Percentiles rank a stretch among this genome's conserved stretches.
Evolutionary conservation across 1,284 basidiomycete genomes (phyloP).

Genomic region (Meripilus lineatus): DNA sequence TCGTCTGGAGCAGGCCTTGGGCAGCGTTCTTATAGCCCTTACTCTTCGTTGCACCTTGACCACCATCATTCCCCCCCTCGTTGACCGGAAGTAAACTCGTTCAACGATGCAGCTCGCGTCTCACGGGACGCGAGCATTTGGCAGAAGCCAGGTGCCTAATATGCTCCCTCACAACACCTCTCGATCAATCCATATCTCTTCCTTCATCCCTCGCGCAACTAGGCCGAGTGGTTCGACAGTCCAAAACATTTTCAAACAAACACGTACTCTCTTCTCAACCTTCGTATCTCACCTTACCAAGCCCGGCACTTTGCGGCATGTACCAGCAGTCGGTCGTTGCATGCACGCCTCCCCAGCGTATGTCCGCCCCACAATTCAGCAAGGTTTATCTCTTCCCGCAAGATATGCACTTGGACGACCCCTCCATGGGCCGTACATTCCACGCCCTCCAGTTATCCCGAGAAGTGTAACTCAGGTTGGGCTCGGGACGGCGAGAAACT

Average conservation of each 20-base stretch:
- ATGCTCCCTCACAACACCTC: conserved; percentile 14
- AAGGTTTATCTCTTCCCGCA: conserved; percentile 39
- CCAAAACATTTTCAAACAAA: conserved; percentile 46
- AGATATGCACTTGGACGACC: conserved; percentile 41
- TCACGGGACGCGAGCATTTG: conserved; percentile 39
- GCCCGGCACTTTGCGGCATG: conserved; percentile 29
- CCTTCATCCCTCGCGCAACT: conserved; percentile 24
- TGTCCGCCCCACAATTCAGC: conserved; percentile 25
- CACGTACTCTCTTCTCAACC: conserved; percentile 51
- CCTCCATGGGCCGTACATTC: conserved; percentile 45
- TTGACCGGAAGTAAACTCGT: background rate
- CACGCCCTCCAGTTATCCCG: conserved; percentile 46
- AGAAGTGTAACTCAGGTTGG: conserved; percentile 59
- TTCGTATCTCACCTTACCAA: conserved; percentile 55
- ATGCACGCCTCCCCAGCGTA: conserved; percentile 29
- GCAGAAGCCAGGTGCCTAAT: conserved; percentile 30
- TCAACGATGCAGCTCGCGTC: conserved; percentile 51
- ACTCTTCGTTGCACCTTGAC: background rate
- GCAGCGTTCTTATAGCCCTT: too few relatives aligned
- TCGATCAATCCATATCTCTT: conserved; percentile 40
- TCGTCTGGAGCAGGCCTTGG: too few relatives aligned
- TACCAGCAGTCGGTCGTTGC: conserved; percentile 30
- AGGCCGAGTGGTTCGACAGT: conserved; percentile 32
- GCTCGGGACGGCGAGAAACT: conserved; percentile 66
- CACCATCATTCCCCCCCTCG: background rate